These are phyloP conservation scores for Xylaria sp. DNA, from an alignment of 2,329 filamentous ascomycete genomes.

Conservation along the genomic window DNA sequence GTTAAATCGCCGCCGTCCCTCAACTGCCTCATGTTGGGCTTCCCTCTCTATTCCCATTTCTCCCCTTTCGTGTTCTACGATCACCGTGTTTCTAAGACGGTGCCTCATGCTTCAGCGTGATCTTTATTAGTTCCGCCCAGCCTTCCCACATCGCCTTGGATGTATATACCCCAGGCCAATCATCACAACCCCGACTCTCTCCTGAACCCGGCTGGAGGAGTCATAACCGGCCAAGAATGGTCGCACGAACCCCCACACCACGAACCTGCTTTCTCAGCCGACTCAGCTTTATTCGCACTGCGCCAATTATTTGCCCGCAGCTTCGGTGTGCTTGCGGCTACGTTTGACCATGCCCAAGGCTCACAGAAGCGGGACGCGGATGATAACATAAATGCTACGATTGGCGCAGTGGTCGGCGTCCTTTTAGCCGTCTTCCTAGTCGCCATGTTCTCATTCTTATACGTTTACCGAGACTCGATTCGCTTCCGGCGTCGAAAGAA, in stretches of 20 bases:
- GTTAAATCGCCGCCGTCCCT: constrained; percentile 24
- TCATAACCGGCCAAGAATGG: constrained; percentile 6
- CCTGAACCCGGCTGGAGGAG: constrained; percentile 10
- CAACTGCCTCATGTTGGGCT: constrained; percentile 11
- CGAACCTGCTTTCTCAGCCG: constrained; percentile 4
- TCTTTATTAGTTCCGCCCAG: constrained; percentile 9
- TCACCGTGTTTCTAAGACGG: constrained; percentile 21
- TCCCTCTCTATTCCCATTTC: constrained; percentile 6
- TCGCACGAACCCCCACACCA: constrained; percentile 6
- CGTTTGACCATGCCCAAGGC: constrained; percentile 6
- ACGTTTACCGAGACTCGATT: constrained; percentile 29
- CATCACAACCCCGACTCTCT: constrained; percentile 11
- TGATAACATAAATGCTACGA: constrained; percentile 25
- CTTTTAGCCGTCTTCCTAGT: constrained; percentile 28
- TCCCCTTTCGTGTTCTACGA: constrained; percentile 15
- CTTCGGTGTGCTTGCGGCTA: constrained; percentile 2
- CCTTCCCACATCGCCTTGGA: constrained; percentile 15
- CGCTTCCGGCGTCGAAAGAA: constrained; percentile 20
- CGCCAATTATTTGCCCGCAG: constrained; percentile 8
- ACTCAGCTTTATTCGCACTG: constrained; percentile 3
- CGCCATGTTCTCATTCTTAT: constrained; percentile 23
- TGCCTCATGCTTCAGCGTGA: constrained; percentile 12
- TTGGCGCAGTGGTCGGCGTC: constrained; percentile 31
- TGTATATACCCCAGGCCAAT: constrained; percentile 25
- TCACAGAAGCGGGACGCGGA: constrained; percentile 20